Evolutionary conservation across 2,329 filamentous ascomycete species (phyloP).

Genomic region (Leptographium galeiforme): DNA sequence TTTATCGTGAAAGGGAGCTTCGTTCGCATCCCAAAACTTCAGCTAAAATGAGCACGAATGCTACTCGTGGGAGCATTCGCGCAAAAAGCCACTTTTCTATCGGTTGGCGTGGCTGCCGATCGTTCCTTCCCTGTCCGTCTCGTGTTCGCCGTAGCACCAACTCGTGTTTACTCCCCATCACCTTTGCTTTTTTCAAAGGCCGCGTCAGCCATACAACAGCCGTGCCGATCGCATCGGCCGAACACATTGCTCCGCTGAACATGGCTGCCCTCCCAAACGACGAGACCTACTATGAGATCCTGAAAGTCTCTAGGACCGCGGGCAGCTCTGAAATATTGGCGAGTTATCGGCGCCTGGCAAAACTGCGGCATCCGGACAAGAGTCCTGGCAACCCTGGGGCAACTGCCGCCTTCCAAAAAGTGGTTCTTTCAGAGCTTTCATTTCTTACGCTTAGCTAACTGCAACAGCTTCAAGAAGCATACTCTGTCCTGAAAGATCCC

Average conservation of each 20-base stretch:
- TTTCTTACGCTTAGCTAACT: background rate
- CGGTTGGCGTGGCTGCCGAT: too few relatives aligned
- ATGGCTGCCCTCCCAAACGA: background rate
- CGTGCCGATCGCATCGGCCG: background rate
- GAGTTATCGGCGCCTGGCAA: slow-evolving; percentile 13
- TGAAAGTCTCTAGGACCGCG: slow-evolving; percentile 10
- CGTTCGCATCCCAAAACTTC: too few relatives aligned
- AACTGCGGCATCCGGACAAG: slow-evolving; percentile 15
- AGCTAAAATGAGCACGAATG: too few relatives aligned
- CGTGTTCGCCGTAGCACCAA: too few relatives aligned
- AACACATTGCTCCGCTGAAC: background rate
- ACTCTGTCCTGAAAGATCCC: slow-evolving; percentile 11
- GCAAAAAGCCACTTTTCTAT: too few relatives aligned
- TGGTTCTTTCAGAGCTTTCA: background rate
- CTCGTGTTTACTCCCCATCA: too few relatives aligned
- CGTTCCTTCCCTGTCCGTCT: too few relatives aligned
- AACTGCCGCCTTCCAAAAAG: slow-evolving; percentile 14
- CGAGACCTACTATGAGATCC: slow-evolving; percentile 14
- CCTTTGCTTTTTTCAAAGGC: too few relatives aligned
- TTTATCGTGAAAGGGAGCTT: too few relatives aligned
- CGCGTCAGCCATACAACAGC: too few relatives aligned
- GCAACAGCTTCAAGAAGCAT: slow-evolving; percentile 12
- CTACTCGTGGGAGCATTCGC: too few relatives aligned
- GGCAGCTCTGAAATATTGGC: slow-evolving; percentile 7
- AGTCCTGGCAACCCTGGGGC: slow-evolving; percentile 12